Base-by-base conservation (phyloP, 2,329 filamentous ascomycete genomes). In the Monilinia laxa region DNA sequence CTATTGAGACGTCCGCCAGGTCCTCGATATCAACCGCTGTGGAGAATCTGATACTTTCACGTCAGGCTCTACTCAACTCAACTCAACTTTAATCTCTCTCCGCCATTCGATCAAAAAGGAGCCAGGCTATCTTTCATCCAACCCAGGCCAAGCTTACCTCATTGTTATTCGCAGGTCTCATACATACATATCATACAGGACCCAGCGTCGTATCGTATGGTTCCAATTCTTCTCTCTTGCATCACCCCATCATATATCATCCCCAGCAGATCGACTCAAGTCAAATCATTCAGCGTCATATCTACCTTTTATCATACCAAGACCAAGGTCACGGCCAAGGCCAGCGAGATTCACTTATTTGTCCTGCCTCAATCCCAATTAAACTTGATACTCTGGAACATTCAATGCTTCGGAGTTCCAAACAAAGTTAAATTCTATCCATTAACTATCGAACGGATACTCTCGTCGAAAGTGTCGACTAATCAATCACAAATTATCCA, bases 401-500 rank as follows among this genome's bases (percentile, higher is more conserved):
- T 20, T 40, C 23, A 31, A 47, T 23, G 40, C 40, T 47, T 57
- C 38, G 45, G 49, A 20, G 18, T 38, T 47, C 9, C 25, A 20
- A 57, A 28, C 12, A 28, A 57, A 58, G 53, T 40, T 49, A 25
- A 64, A 64, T 59, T 10, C 23, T 35, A 20, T 38, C 28, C n/a
- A 35, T 56, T 42, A 28, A 38, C 28, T 23, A 51, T 64, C 62
- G 20, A 64, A 64, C 62, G 62, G 62, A 57, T 64, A 58, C 62
- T 40, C 62, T 53, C 53, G 58, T 58, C n/a, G 6, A 47, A 40
- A 51, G 42, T 35, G 49, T 58, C 42, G 62, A 58, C 53, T 58
- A 58, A 64, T 57, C 58, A 64, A 64, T 49, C 53, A 57, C 25
- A 64, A 31, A 64, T 38, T n/a, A 57, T 49, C 42, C 23, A 64